phyloP scores from a whole-genome alignment of 176 grass and related monocot genomes.

The Oryza longistaminata region DNA sequence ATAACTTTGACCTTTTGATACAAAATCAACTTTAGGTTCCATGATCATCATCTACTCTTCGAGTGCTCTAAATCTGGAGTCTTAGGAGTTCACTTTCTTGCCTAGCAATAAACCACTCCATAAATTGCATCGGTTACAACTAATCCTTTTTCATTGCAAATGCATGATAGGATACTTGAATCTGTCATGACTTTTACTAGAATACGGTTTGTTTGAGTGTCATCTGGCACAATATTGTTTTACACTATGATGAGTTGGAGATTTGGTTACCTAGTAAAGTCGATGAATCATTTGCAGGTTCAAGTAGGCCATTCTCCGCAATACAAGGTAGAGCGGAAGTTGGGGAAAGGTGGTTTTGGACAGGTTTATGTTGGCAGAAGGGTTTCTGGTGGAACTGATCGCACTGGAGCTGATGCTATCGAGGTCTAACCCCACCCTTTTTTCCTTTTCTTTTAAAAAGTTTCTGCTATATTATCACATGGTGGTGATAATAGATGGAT shows the following conservation, averaged over 20 bases:
- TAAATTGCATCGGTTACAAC: neutral
- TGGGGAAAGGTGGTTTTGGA: slow-evolving; percentile 97
- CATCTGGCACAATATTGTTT: neutral
- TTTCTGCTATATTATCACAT: slow-evolving; percentile 11
- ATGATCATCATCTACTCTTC: neutral
- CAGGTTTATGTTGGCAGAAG: slow-evolving; percentile 97
- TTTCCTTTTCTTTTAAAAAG: neutral
- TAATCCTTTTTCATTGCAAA: slow-evolving; percentile 1
- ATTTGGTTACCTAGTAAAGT: slow-evolving; percentile 14
- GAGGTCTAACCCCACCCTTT: slow-evolving; percentile 52
- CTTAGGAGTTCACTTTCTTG: neutral
- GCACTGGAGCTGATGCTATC: slow-evolving; percentile 71
- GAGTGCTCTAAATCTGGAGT: slow-evolving; percentile 16
- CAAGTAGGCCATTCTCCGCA: slow-evolving; percentile 88
- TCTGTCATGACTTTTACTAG: neutral
- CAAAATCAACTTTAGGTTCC: neutral
- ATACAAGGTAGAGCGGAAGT: slow-evolving; percentile 91
- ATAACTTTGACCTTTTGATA: neutral
- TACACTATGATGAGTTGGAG: neutral
- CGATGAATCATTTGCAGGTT: slow-evolving; percentile 52
- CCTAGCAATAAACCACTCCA: slow-evolving; percentile 23
- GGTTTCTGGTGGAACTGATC: slow-evolving; percentile 69
- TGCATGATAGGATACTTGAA: slow-evolving; percentile 7
- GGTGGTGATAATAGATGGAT: slow-evolving; percentile 10
- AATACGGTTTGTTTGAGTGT: slow-evolving; percentile 1